Conservation (phyloP, 176 grass and related monocot species). For the Aegilops bicornis region DNA sequence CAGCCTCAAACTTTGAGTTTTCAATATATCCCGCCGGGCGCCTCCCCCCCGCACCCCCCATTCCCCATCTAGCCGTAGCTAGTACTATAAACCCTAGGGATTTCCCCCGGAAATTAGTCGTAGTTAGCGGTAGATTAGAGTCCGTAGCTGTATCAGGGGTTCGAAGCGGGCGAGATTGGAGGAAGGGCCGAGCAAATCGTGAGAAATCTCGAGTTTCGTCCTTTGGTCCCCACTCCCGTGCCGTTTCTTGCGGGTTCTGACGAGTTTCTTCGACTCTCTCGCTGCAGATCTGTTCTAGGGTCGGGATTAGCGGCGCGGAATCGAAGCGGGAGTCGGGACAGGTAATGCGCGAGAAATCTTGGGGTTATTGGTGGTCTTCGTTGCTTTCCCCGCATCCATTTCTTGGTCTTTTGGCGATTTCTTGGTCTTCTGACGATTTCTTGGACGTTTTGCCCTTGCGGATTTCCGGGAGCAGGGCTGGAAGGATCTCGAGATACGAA, state of each 20-base stretch:
- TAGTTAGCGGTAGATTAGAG: not conserved
- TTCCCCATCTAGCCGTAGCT: slow-evolving; percentile 3
- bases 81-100: slow-evolving; percentile 5
- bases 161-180: not conserved
- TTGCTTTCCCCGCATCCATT: not conserved
- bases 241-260: not conserved
- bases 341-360: not conserved
- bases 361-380: not conserved
- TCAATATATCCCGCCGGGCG: slow-evolving; percentile 24
- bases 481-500: not conserved
- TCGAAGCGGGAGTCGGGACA: not conserved
- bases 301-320: not conserved
- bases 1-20: slow-evolving; percentile 10
- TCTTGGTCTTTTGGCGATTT: slow-evolving; percentile 11
- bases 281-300: slow-evolving; percentile 10
- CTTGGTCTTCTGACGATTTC: slow-evolving; percentile 9
- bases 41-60: not conserved
- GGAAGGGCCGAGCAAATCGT: slow-evolving; percentile 1
- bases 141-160: not conserved
- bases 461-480: not conserved
- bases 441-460: not conserved
- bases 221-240: not conserved
- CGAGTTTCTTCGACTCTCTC: not conserved
- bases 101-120: not conserved
- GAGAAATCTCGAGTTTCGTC: not conserved